phyloP scores from a whole-genome alignment of 2,329 filamentous ascomycete genomes.

The Fusarium subglutinans region DNA sequence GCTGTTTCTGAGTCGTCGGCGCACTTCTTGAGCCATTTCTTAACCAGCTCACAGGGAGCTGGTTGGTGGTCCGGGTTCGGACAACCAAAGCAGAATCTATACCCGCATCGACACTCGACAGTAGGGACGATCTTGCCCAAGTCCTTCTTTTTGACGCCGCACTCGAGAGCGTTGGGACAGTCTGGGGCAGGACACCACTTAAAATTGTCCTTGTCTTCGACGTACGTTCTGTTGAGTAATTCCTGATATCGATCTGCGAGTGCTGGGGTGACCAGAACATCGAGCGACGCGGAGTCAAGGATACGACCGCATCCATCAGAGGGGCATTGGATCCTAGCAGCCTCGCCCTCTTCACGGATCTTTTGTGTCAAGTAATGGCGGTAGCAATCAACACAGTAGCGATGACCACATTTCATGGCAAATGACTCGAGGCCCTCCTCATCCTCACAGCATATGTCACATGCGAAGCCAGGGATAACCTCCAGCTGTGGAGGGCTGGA shows the following conservation, averaged over 20 bases:
- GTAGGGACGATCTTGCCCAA: slow-evolving; percentile 87
- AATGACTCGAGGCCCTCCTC: slow-evolving; percentile 80
- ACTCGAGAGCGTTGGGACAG: slow-evolving; percentile 92
- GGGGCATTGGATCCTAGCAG: slow-evolving; percentile 92
- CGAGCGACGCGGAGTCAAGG: slow-evolving; percentile 88
- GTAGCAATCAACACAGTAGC: slow-evolving; percentile 94
- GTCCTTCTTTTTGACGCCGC: slow-evolving; percentile 86
- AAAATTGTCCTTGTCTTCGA: slow-evolving; percentile 93
- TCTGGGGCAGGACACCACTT: slow-evolving; percentile 99
- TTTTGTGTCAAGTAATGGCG: slow-evolving; percentile 91
- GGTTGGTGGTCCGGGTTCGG: slow-evolving; percentile 90
- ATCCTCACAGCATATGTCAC: slow-evolving; percentile 97
- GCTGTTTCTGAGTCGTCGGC: slow-evolving; percentile 98
- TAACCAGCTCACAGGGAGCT: slow-evolving; percentile 89
- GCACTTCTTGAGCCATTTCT: slow-evolving; percentile 97
- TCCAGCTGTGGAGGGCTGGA: slow-evolving; percentile 73
- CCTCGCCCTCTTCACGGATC: slow-evolving; percentile 94
- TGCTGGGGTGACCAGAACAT: slow-evolving; percentile 73
- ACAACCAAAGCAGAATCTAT: slow-evolving; percentile 96
- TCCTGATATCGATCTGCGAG: slow-evolving; percentile 76
- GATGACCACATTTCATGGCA: slow-evolving; percentile 93
- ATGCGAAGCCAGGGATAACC: slow-evolving; percentile 79
- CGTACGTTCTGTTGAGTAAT: slow-evolving; percentile 91
- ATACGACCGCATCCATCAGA: slow-evolving; percentile 87
- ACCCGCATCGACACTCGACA: slow-evolving; percentile 84